These are phyloP conservation scores for Salix purpurea DNA, from an alignment of 345 rosid species.

Conservation along the genomic window DNA sequence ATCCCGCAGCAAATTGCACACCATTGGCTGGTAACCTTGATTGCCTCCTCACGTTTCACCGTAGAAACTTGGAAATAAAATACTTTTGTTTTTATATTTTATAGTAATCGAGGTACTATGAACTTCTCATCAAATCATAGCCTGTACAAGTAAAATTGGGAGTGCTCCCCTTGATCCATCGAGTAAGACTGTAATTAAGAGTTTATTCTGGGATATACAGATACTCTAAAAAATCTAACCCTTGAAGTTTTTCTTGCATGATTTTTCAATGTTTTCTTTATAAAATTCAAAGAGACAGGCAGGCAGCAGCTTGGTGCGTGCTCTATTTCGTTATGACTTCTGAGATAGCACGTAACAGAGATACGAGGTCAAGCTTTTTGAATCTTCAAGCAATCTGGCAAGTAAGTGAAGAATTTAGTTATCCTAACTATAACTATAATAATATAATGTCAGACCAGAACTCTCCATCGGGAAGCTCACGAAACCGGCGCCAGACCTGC, in stretches of 20 bases:
- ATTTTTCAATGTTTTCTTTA: not conserved
- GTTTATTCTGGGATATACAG: too few species aligned
- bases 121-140: too few species aligned
- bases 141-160: too few species aligned
- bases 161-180: too few species aligned
- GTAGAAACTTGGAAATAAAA: not conserved
- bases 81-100: too few species aligned
- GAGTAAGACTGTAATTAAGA: too few species aligned
- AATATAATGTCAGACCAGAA: too few species aligned
- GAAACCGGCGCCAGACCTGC: not conserved
- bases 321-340: not conserved
- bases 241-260: not conserved
- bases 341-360: not conserved
- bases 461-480: not conserved
- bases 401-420: not conserved
- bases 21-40: conserved; percentile 67
- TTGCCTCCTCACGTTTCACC: conserved; percentile 44
- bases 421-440: too few species aligned
- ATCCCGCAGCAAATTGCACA: too few species aligned
- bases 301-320: not conserved
- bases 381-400: not conserved
- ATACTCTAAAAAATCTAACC: too few species aligned
- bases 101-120: too few species aligned
- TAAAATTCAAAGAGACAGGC: not conserved
- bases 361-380: not conserved